Base-by-base conservation (phyloP, 164 flowering plant species). In the Amborella trichopoda region DNA sequence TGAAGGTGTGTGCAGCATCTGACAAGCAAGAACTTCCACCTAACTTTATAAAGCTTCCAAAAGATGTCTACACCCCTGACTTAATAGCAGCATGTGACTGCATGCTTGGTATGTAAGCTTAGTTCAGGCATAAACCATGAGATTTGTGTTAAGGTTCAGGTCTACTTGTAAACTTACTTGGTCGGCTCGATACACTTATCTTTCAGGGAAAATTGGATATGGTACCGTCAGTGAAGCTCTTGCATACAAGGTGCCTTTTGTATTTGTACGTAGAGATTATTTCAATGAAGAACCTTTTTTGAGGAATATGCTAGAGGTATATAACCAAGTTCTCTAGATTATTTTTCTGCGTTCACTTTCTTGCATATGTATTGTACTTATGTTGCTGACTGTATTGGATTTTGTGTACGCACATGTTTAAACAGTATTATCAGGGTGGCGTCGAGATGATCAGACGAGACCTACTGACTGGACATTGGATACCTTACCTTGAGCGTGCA, bases 361-460 rank as follows among this genome's bases (percentile, higher is more conserved):
- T n/a, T 10, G 11, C n/a, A 10, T 32, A 32, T 32, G 36, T n/a
- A 32, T 10, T 37, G 2, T n/a, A 37, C 40, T 2, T 37, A 11
- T n/a, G 40, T 12, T 17, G 3, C 5, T 24, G 32, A 26, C n/a
- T 26, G 8, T 41, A 18, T 23, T 23, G 18, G 26, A 32, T 17
- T n/a, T n/a, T n/a, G n/a, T n/a, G n/a, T n/a, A n/a, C n/a, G n/a
- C n/a, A n/a, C n/a, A 43, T 50, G 21, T 50, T 45, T 44, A 5
- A 48, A 53, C 70, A 91, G 95, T 72, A 61, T 53, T 77, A 75
- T 64, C 96, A 91, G 60, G 66, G 88, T 58, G 99, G 99, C 11
- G 95, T 91, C 59, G 95, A 91, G 80, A 91, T 91, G 99, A 84
- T 91, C 47, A 67, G 96, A 71, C 80, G 95, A 58, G 99, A 91